These are phyloP conservation scores for Kodamaea kaohsiungensis DNA, from an alignment of 805 yeast species.

Conservation along the genomic window DNA sequence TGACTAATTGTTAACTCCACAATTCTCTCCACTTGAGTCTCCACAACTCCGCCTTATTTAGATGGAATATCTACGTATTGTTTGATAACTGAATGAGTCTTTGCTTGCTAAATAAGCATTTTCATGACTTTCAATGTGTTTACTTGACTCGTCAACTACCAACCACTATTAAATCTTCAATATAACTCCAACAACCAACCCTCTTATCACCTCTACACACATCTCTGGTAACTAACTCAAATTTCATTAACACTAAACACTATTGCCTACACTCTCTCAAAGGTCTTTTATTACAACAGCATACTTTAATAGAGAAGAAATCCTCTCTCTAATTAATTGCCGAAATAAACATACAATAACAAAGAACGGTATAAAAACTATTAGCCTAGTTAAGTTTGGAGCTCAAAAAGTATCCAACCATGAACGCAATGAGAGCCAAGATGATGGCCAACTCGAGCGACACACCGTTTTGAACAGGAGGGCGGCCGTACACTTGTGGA, in stretches of 20 bases:
- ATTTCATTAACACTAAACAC: neutral
- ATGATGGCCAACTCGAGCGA: conserved; percentile 54
- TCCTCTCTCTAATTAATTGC: neutral
- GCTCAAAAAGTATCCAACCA: conserved; percentile 50
- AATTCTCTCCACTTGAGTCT: too few relatives aligned
- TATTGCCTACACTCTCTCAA: neutral
- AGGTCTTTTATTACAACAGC: conserved; percentile 1
- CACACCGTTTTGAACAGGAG: conserved; percentile 44
- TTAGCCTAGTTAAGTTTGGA: conserved; percentile 7
- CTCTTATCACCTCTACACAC: too few relatives aligned
- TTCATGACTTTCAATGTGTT: too few relatives aligned
- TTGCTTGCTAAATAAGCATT: too few relatives aligned
- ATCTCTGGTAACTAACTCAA: too few relatives aligned
- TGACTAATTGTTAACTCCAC: too few relatives aligned
- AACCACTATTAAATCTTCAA: too few relatives aligned
- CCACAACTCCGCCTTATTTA: too few relatives aligned
- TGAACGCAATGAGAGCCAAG: conserved; percentile 51
- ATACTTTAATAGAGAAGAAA: neutral
- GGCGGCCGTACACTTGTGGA: conserved; percentile 6
- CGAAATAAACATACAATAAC: neutral
- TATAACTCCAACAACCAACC: neutral
- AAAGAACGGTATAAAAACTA: neutral
- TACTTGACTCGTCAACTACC: too few relatives aligned
- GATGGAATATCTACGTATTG: too few relatives aligned
- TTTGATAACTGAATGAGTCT: too few relatives aligned